Percentiles rank a stretch among this genome's conserved stretches.
Conservation (phyloP, 2,329 filamentous ascomycete species). For the Colletotrichum eleusines region DNA sequence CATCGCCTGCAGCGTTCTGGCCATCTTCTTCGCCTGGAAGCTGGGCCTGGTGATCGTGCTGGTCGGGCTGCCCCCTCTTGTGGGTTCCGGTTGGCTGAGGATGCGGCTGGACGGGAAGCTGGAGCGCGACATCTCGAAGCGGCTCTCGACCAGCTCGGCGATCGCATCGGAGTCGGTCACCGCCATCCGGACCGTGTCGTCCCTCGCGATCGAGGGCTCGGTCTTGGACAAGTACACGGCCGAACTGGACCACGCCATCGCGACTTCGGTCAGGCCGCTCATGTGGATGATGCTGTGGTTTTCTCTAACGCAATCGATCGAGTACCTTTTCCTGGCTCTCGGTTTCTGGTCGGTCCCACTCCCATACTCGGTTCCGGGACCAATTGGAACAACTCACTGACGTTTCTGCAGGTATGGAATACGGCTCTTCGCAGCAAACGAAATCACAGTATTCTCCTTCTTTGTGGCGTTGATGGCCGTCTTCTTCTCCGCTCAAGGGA, state of each 20-base stretch:
- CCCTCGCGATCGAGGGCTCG: conserved; percentile 52
- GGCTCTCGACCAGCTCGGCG: conserved; percentile 55
- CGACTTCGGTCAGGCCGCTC: conserved; percentile 24
- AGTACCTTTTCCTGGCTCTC: conserved; percentile 50
- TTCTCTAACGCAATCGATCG: conserved; percentile 47
- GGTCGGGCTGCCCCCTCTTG: conserved; percentile 56
- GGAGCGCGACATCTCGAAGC: conserved; percentile 51
- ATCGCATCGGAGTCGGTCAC: conserved; percentile 61
- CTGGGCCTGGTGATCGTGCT: conserved; percentile 58
- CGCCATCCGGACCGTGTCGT: conserved; percentile 59
- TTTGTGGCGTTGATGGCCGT: conserved; percentile 50
- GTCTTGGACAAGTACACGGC: conserved; percentile 46
- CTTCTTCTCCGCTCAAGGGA: conserved; percentile 44
- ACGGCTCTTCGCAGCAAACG: neutral
- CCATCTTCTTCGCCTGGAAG: conserved; percentile 58
- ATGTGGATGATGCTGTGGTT: conserved; percentile 45
- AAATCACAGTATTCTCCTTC: conserved; percentile 14
- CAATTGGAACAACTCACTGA: neutral
- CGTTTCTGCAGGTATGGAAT: neutral
- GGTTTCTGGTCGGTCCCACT: conserved; percentile 50
- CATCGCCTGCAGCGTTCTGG: conserved; percentile 53
- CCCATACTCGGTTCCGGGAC: neutral
- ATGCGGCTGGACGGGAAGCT: conserved; percentile 58
- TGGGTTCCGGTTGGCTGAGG: conserved; percentile 55
- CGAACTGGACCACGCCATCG: conserved; percentile 46